Conservation (phyloP, 2,329 filamentous ascomycete genomes). For the Parasarocladium wereldwijsianum region DNA sequence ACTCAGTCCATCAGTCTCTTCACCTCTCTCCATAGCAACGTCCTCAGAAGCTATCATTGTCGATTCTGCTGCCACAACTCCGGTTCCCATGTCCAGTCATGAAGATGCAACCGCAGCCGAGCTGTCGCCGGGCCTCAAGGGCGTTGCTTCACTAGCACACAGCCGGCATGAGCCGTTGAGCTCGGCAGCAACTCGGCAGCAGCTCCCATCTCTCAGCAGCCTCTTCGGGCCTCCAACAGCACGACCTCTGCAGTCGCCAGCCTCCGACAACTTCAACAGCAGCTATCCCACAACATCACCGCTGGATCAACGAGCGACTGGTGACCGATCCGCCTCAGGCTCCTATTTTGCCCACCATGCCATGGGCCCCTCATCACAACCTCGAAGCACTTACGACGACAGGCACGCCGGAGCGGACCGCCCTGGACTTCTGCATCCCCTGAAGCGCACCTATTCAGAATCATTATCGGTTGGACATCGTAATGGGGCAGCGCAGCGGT, state of each 20-base stretch:
- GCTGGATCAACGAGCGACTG: constrained; percentile 29
- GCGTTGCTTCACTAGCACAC: constrained; percentile 6
- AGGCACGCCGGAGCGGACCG: constrained; percentile 26
- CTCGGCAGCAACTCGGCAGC: constrained; percentile 21
- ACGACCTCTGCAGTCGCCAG: constrained; percentile 28
- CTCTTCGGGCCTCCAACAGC: constrained; percentile 35
- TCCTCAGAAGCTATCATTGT: constrained; percentile 29
- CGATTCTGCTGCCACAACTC: constrained; percentile 23
- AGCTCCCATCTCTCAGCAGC: constrained; percentile 41
- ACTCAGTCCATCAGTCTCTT: constrained; percentile 34
- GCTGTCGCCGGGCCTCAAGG: constrained; percentile 16
- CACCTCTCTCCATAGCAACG: constrained; percentile 28
- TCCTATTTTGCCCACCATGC: constrained; percentile 30
- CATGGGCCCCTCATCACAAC: constrained; percentile 24
- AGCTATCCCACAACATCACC: constrained; percentile 28
- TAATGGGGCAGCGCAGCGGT: constrained; percentile 20
- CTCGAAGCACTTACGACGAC: constrained; percentile 30
- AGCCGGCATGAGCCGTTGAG: constrained; percentile 18
- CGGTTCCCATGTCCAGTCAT: constrained; percentile 45
- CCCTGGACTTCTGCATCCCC: constrained; percentile 13
- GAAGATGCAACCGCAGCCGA: constrained; percentile 29
- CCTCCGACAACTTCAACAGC: constrained; percentile 29
- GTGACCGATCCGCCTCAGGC: constrained; percentile 18
- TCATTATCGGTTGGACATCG: constrained; percentile 29
- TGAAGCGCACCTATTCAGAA: constrained; percentile 22